phyloP scores from a whole-genome alignment of 805 yeast species.

The Ogataea trehaloabstinens region DNA sequence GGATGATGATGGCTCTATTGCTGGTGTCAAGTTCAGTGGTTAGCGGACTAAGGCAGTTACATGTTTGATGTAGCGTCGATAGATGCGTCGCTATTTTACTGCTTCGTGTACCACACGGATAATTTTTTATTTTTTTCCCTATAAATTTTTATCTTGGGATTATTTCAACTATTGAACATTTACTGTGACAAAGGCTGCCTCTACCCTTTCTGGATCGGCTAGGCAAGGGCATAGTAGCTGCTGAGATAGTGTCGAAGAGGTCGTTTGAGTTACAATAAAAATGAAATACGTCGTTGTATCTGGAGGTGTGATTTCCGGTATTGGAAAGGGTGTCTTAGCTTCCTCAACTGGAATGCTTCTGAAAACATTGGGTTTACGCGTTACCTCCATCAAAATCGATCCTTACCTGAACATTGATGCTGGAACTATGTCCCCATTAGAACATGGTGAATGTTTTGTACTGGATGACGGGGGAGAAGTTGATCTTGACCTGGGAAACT shows the following conservation, averaged over 20 bases:
- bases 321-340: slow-evolving; percentile 98
- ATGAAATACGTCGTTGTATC: slow-evolving; percentile 99
- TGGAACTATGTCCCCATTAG: slow-evolving; percentile 99
- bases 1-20: slow-evolving; percentile 50
- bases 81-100: background rate
- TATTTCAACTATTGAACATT: no score
- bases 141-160: background rate
- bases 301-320: slow-evolving; percentile 99
- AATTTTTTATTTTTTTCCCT: slow-evolving; percentile 9
- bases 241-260: no score
- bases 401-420: slow-evolving; percentile 99
- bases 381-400: slow-evolving; percentile 96
- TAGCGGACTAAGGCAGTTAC: slow-evolving; percentile 35
- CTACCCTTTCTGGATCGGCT: no score
- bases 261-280: no score
- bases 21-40: slow-evolving; percentile 65
- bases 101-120: slow-evolving; percentile 2
- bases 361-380: slow-evolving; percentile 91
- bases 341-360: slow-evolving; percentile 94
- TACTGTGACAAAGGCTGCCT: no score
- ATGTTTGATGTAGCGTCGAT: slow-evolving; percentile 8
- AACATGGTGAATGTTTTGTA: slow-evolving; percentile 98
- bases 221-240: no score
- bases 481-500: slow-evolving; percentile 96
- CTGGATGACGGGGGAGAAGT: slow-evolving; percentile 99